These are phyloP conservation scores for Uronychia binucleata DNA, from an alignment of 73 alveolate species.

Conservation along the genomic window DNA sequence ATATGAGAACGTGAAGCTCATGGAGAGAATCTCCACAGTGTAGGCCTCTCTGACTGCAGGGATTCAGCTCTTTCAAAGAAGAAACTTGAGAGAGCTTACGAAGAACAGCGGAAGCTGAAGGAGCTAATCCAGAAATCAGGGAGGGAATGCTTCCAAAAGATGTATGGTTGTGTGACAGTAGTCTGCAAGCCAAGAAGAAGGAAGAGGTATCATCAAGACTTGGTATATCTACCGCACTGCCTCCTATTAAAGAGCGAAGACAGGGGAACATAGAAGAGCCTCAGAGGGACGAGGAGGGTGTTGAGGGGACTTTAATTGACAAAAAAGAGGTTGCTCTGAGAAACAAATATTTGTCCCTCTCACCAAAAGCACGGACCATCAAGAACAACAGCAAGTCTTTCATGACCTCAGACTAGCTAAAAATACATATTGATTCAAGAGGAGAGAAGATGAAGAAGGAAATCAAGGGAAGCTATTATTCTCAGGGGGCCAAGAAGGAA, in stretches of 20 bases:
- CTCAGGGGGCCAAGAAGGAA: too few relatives aligned
- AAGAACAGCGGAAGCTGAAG: not conserved
- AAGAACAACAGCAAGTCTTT: too few relatives aligned
- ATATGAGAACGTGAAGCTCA: not conserved
- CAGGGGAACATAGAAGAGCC: not conserved
- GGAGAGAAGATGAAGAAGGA: too few relatives aligned
- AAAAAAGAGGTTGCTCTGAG: too few relatives aligned
- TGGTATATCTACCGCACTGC: not conserved
- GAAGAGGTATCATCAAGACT: not conserved
- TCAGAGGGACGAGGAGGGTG: too few relatives aligned
- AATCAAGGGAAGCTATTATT: too few relatives aligned
- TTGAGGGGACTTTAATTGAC: too few relatives aligned
- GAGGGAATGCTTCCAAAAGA: not conserved
- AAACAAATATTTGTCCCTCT: too few relatives aligned
- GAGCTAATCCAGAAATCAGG: not conserved
- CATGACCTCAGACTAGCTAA: too few relatives aligned
- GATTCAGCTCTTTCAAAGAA: not conserved
- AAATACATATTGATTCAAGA: too few relatives aligned
- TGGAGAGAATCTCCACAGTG: not conserved
- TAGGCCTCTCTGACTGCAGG: not conserved
- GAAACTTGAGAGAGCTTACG: not conserved
- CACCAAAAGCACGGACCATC: too few relatives aligned
- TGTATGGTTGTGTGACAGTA: not conserved
- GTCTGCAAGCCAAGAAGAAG: not conserved
- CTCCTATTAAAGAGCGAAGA: not conserved